Conservation (phyloP, 345 rosid genomes). For the Lepidium aucheri region DNA sequence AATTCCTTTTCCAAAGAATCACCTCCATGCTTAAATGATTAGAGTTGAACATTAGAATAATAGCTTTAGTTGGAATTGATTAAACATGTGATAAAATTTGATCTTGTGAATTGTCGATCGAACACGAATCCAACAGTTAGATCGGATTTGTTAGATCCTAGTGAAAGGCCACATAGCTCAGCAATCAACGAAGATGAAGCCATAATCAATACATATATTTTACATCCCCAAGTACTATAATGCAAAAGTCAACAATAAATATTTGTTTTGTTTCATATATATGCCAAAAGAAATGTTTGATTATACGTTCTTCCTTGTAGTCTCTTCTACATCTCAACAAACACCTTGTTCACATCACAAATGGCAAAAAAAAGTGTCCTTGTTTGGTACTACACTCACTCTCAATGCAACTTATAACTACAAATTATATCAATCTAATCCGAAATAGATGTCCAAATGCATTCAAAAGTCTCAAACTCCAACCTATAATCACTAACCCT, state of each 20-base stretch:
- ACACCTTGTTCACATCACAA: not conserved
- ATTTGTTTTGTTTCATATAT: not conserved
- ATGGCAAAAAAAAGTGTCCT: not conserved
- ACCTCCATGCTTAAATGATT: no score
- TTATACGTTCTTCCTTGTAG: not conserved
- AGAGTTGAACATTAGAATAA: no score
- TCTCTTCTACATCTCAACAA: not conserved
- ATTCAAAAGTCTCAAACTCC: slow-evolving; percentile 34
- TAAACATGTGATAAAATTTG: no score
- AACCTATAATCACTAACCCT: slow-evolving; percentile 1
- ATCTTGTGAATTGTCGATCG: not conserved
- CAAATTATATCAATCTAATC: slow-evolving; percentile 3
- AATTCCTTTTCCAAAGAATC: no score
- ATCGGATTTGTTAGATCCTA: not conserved
- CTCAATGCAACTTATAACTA: not conserved
- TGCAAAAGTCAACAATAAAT: not conserved
- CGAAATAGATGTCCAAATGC: slow-evolving; percentile 30
- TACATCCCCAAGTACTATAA: not conserved
- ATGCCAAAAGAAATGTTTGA: not conserved
- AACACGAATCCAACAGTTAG: not conserved
- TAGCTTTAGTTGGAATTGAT: no score
- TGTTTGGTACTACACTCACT: not conserved
- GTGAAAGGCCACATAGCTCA: not conserved
- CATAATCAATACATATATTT: not conserved
- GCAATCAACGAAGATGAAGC: not conserved